These are phyloP conservation scores for Fusarium nanum DNA, from an alignment of 2,329 filamentous ascomycete species.

Conservation along the genomic window DNA sequence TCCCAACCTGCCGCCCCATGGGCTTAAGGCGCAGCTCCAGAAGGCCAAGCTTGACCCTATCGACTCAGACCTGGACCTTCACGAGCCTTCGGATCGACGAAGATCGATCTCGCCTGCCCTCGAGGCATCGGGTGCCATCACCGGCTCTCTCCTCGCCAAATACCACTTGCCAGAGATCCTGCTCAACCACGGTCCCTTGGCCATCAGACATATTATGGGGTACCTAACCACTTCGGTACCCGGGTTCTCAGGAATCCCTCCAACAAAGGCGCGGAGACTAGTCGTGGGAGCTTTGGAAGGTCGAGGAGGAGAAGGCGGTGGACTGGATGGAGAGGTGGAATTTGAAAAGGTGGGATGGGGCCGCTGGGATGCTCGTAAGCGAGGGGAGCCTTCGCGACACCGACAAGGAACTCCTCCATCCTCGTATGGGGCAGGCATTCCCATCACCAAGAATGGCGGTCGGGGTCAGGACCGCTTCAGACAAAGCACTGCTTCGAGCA, in stretches of 20 bases:
- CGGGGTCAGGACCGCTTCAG: constrained; percentile 62
- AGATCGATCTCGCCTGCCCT: constrained; percentile 61
- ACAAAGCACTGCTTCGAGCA: constrained; percentile 67
- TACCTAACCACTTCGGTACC: constrained; percentile 94
- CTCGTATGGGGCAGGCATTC: constrained; percentile 64
- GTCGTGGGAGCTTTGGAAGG: constrained; percentile 94
- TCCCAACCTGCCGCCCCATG: constrained; percentile 84
- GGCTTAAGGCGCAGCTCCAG: constrained; percentile 75
- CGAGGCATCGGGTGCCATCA: constrained; percentile 86
- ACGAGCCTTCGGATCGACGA: constrained; percentile 63
- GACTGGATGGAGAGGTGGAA: constrained; percentile 75
- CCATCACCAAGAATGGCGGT: constrained; percentile 62
- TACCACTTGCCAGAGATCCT: constrained; percentile 92
- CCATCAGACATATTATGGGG: constrained; percentile 95
- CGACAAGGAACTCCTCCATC: constrained; percentile 57
- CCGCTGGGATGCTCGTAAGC: constrained; percentile 87
- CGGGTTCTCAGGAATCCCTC: constrained; percentile 88
- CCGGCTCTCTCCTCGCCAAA: constrained; percentile 84
- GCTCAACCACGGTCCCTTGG: constrained; percentile 87
- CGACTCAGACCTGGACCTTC: constrained; percentile 89
- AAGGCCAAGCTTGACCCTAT: constrained; percentile 71
- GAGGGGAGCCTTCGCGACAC: constrained; percentile 68
- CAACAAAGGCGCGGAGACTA: constrained; percentile 87
- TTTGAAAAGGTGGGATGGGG: constrained; percentile 99
- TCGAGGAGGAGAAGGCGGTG: constrained; percentile 72